Evolutionary conservation across 164 flowering plant species (phyloP), one percentile per base, ranked within the genome.

Genomic region (Berberis thunbergii): DNA sequence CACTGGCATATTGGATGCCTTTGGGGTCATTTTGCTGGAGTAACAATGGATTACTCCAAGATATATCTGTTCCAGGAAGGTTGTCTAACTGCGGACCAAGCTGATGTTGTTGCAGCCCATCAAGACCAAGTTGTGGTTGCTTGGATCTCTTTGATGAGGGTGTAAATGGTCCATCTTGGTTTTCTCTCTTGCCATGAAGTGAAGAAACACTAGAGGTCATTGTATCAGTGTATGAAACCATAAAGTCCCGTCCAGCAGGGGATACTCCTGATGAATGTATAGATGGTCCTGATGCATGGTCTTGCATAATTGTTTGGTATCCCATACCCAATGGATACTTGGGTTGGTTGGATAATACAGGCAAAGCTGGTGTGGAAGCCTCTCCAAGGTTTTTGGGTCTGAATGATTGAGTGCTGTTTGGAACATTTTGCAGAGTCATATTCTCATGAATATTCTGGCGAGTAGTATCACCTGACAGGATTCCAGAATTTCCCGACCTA

Each of bases 141-240:
- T 88, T 84, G 40, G 75, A 48, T 70, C 88, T 86, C 77, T 88
- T 75, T 9, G 89, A 73, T 45, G 79, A 60, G 43, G 87, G 79
- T 49, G 90, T 70, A 57, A 80, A 12, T 63, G 70, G 90, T 39
- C 76, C 81, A 72, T 87, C 95, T 72, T 73, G 90, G 68, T 59
- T 79, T 49, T 86, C 97, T 68, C 89, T 78, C 71, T 83, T 91
- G 61, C 83, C 90, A 48, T 72, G 81, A 70, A 80, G 45, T 49
- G 79, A 65, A 57, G 84, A 57, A 60, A 72, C 72, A 59, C 67
- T 67, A 65, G 75, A 55, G 63, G 67, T 86, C 63, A 76, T 56
- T 62, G 69, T 74, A 41, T 85, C 89, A 41, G 80, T 50, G 73
- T 84, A 90, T 41, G 97, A 78, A 26, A 79, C 77, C 67, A 75